Conservation (phyloP, 2,329 filamentous ascomycete genomes). For the Massarina eburnea region DNA sequence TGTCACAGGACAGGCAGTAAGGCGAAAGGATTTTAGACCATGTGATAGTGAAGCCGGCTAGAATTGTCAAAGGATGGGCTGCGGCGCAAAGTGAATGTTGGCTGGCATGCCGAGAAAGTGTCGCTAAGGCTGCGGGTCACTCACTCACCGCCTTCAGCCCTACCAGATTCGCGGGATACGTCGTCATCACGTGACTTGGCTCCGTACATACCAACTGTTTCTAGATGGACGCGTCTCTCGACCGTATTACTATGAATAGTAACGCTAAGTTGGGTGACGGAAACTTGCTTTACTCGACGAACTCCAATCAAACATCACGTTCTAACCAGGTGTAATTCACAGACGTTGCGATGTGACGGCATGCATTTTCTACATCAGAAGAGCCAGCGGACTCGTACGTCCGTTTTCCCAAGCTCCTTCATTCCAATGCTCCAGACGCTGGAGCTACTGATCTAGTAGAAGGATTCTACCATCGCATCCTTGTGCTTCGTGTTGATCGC, state of each 20-base stretch:
- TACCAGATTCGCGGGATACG: conserved; percentile 10
- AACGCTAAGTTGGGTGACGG: too few species aligned
- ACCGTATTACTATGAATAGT: too few species aligned
- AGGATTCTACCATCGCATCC: conserved; percentile 98
- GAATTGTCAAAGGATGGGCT: not conserved
- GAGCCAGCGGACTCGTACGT: conserved; percentile 12
- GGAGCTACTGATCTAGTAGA: conserved; percentile 68
- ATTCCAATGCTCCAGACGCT: conserved; percentile 15
- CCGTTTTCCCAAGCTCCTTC: conserved; percentile 15
- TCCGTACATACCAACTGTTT: too few species aligned
- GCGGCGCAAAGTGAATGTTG: not conserved
- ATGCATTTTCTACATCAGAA: conserved; percentile 29
- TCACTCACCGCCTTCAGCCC: conserved; percentile 38
- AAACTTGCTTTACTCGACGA: too few species aligned
- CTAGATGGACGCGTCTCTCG: too few species aligned
- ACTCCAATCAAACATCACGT: too few species aligned
- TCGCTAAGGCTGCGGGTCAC: conserved; percentile 21
- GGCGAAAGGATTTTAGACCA: too few species aligned
- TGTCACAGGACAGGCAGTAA: not conserved
- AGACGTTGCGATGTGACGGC: conserved; percentile 18
- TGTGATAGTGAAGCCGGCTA: too few species aligned
- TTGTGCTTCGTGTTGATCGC: conserved; percentile 84
- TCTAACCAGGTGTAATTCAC: too few species aligned
- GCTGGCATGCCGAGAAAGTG: not conserved
- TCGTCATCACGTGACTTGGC: too few species aligned